A percentile compares a stretch with the other conserved stretches of the same genome.
Evolutionary conservation across 768 basidiomycete genomes (phyloP).

Genomic region (Pleurotus pulmonarius): DNA sequence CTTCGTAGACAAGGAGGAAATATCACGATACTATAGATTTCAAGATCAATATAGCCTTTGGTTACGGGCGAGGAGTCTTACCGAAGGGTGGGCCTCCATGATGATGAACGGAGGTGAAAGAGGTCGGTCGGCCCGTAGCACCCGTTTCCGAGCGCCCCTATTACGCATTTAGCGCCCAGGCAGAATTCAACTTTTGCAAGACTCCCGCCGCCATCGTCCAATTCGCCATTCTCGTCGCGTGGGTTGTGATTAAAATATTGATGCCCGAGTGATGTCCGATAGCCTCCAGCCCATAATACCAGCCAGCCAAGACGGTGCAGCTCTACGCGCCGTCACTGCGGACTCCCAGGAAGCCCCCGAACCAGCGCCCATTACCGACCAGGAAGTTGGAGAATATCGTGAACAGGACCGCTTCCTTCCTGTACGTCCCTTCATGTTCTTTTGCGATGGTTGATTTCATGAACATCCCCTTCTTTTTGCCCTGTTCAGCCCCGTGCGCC

Average conservation of each 20-base stretch:
- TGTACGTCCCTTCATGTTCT: conserved; percentile 38
- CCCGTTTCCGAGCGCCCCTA: no score
- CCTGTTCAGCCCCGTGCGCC: neutral
- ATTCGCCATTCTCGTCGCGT: no score
- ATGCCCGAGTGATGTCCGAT: conserved; percentile 23
- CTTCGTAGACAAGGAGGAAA: conserved; percentile 47
- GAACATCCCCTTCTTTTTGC: conserved; percentile 1
- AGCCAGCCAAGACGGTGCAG: conserved; percentile 33
- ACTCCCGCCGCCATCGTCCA: no score
- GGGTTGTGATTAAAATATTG: no score
- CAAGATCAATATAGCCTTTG: no score
- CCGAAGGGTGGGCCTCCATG: no score
- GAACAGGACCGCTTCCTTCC: conserved; percentile 96
- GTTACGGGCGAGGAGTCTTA: no score
- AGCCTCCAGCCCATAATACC: conserved; percentile 37
- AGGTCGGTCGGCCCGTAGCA: no score
- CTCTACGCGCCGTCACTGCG: conserved; percentile 18
- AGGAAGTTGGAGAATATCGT: conserved; percentile 90
- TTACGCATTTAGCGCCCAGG: no score
- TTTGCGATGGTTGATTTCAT: neutral
- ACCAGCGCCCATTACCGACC: conserved; percentile 72
- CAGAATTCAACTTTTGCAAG: no score
- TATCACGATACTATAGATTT: conserved; percentile 35
- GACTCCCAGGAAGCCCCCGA: conserved; percentile 36
- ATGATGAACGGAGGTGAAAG: no score